These are phyloP conservation scores for Syncephalastrum racemosum DNA, from an alignment of 371 early-diverging fungal species.

Conservation along the genomic window DNA sequence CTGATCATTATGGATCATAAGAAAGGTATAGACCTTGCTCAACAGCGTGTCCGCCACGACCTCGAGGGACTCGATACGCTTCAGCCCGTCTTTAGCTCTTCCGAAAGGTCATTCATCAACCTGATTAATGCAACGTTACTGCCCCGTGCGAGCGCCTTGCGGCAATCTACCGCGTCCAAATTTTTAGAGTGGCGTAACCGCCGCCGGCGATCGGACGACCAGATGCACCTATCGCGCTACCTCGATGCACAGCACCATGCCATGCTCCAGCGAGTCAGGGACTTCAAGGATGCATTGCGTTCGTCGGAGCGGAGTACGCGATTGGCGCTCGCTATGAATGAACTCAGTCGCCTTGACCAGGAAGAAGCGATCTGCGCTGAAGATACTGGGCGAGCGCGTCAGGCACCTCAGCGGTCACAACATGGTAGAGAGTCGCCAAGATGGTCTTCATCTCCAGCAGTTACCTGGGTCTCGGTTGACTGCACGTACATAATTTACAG, in stretches of 20 bases:
- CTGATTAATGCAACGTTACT: too few species aligned
- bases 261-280: conserved; percentile 21
- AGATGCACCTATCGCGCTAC: conserved; percentile 1
- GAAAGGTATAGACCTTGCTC: conserved; percentile 1
- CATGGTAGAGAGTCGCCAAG: too few species aligned
- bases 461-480: too few species aligned
- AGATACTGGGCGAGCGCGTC: not conserved
- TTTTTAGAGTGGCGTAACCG: conserved; percentile 53
- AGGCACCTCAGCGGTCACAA: not conserved
- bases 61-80: conserved; percentile 28
- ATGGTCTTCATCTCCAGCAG: too few species aligned
- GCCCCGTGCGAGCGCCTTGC: conserved; percentile 16
- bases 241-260: not conserved
- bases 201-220: not conserved
- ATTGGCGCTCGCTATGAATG: conserved; percentile 10
- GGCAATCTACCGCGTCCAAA: conserved; percentile 52
- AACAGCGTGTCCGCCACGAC: conserved; percentile 9
- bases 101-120: conserved; percentile 11
- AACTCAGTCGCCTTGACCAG: conserved; percentile 16
- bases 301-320: conserved; percentile 18
- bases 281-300: conserved; percentile 10
- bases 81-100: conserved; percentile 15
- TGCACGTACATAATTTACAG: too few species aligned
- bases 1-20: conserved; percentile 50
- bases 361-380: not conserved